Evolutionary conservation across 73 alveolate species (phyloP).

Genomic region (Symbiodinium pilosum): DNA sequence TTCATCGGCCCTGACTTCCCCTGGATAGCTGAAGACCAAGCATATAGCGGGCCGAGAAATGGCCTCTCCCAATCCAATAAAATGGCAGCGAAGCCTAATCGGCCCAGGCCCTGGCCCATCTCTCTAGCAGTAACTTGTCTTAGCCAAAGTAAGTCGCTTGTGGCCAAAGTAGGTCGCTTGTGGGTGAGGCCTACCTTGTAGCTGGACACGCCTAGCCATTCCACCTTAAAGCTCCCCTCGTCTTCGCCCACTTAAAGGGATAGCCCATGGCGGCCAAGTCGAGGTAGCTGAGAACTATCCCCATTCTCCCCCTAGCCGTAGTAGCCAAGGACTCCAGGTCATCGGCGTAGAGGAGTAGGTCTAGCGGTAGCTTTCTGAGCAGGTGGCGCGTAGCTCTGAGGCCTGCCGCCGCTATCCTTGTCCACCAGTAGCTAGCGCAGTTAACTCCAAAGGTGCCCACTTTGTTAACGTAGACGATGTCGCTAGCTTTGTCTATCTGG

Average conservation of each 20-base stretch:
- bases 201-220: not conserved
- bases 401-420: not conserved
- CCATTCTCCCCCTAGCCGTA: not conserved
- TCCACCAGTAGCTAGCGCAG: constrained; percentile 23
- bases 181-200: not conserved
- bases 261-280: not conserved
- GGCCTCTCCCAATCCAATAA: not conserved
- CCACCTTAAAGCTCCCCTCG: not conserved
- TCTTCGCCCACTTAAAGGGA: constrained; percentile 10
- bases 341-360: not conserved
- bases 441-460: constrained; percentile 8
- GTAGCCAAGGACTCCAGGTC: not conserved
- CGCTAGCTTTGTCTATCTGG: not conserved
- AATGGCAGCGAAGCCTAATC: no score
- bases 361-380: not conserved
- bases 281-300: not conserved
- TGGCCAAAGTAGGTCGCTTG: not conserved
- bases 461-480: not conserved
- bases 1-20: not conserved
- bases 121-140: not conserved
- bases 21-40: not conserved
- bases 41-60: not conserved
- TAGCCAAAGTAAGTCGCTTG: not conserved
- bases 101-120: not conserved
- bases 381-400: not conserved